phyloP scores from a whole-genome alignment of 148 eudicot genomes.

The Rhododendron williamsianum region DNA sequence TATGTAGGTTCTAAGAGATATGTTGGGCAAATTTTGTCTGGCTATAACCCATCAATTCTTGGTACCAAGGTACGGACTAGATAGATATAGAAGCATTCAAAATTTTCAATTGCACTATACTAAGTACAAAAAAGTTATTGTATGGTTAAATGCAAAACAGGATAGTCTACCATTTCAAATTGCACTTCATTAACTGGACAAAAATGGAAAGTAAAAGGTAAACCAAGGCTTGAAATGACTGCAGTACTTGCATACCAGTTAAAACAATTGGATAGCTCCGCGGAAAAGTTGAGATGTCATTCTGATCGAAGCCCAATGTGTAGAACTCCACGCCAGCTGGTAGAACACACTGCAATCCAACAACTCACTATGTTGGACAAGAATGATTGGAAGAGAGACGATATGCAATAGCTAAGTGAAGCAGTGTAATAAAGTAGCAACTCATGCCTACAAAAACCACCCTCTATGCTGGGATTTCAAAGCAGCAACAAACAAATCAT shows the following conservation, averaged over 20 bases:
- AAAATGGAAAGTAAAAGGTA: neutral
- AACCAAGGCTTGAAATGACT: neutral
- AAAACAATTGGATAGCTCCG: conserved; percentile 94
- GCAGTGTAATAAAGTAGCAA: neutral
- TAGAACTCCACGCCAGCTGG: conserved; percentile 96
- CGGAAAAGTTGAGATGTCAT: conserved; percentile 62
- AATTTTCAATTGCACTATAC: neutral
- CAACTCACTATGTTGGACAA: conserved; percentile 1
- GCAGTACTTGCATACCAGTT: conserved; percentile 50
- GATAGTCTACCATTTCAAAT: neutral
- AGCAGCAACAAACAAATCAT: neutral
- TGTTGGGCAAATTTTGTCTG: neutral
- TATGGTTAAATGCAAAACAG: neutral
- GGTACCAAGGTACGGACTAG: neutral
- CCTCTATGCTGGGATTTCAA: neutral
- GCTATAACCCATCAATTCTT: neutral
- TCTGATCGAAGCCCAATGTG: conserved; percentile 47
- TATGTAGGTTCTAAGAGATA: neutral
- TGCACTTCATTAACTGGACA: neutral
- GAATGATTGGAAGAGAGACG: neutral
- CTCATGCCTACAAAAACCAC: neutral
- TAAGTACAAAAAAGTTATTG: neutral
- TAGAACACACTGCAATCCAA: conserved; percentile 76
- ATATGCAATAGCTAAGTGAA: neutral
- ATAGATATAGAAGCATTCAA: neutral